Evolutionary conservation across 106 monocot genomes (phyloP).

Genomic region (Allium cepa): DNA sequence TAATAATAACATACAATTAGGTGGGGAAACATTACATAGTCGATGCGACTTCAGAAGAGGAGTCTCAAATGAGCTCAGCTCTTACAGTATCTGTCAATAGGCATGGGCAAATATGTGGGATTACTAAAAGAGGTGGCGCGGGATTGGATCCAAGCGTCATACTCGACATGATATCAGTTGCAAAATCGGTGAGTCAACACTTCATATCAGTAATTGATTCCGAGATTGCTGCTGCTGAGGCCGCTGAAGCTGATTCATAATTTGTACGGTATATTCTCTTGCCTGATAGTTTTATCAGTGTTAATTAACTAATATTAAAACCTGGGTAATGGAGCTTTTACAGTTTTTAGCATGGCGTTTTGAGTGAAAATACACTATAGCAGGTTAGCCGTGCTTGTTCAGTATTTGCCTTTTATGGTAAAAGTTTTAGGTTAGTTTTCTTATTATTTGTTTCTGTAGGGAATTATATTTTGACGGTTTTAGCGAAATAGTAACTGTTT

Average conservation of each 20-base stretch:
- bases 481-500: no score
- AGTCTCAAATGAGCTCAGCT: constrained; percentile 94
- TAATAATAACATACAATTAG: constrained; percentile 19
- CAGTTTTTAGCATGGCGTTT: no score
- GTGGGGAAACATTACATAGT: constrained; percentile 86
- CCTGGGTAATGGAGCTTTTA: no score
- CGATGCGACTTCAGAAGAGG: constrained; percentile 92
- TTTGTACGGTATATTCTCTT: not conserved
- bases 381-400: no score
- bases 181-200: constrained; percentile 47
- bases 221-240: constrained; percentile 66
- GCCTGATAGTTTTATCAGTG: no score
- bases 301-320: no score
- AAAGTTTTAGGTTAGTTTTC: no score
- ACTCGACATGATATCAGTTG: constrained; percentile 88
- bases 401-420: no score
- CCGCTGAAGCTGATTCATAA: constrained; percentile 13
- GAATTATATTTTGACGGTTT: no score
- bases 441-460: no score
- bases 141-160: constrained; percentile 83
- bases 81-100: constrained; percentile 84
- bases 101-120: constrained; percentile 70
- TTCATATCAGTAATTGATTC: constrained; percentile 64
- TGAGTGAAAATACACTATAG: no score
- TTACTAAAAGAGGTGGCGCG: constrained; percentile 73